Evolutionary conservation across 345 rosid species (phyloP).

Genomic region (Sisymbrium irio): DNA sequence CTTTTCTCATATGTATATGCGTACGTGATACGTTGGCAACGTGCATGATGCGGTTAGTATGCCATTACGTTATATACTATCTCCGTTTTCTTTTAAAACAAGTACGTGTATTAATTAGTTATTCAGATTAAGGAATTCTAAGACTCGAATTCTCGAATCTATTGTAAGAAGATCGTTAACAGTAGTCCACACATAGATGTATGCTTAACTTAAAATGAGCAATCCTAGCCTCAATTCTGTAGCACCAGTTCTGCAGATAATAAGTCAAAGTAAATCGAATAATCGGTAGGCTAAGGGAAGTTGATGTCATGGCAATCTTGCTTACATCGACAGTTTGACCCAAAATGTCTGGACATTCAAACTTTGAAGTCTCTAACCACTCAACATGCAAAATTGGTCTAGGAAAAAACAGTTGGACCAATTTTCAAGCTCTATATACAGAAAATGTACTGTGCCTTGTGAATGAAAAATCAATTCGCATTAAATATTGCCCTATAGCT

Average conservation of each 20-base stretch:
- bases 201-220: background rate
- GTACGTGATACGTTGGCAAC: constrained; percentile 1
- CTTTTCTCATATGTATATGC: background rate
- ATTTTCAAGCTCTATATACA: constrained; percentile 17
- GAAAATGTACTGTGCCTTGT: constrained; percentile 18
- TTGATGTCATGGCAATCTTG: constrained; percentile 22
- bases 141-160: background rate
- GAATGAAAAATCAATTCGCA: constrained; percentile 26
- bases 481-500: constrained; percentile 6
- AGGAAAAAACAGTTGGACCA: constrained; percentile 13
- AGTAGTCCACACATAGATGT: background rate
- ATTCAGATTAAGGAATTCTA: too few relatives aligned
- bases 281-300: background rate
- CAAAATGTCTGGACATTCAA: constrained; percentile 22
- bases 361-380: constrained; percentile 22
- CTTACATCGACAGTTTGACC: constrained; percentile 29
- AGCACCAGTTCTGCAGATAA: background rate
- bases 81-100: too few relatives aligned
- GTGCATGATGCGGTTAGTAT: background rate
- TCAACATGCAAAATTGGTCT: constrained; percentile 18
- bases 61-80: background rate
- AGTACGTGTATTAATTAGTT: background rate
- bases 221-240: background rate
- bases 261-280: background rate
- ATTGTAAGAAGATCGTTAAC: background rate